A percentile compares a stretch with the other conserved stretches of the same genome.
phyloP scores from a whole-genome alignment of 371 early-diverging fungal species.

The Synchytrium microbalum region DNA sequence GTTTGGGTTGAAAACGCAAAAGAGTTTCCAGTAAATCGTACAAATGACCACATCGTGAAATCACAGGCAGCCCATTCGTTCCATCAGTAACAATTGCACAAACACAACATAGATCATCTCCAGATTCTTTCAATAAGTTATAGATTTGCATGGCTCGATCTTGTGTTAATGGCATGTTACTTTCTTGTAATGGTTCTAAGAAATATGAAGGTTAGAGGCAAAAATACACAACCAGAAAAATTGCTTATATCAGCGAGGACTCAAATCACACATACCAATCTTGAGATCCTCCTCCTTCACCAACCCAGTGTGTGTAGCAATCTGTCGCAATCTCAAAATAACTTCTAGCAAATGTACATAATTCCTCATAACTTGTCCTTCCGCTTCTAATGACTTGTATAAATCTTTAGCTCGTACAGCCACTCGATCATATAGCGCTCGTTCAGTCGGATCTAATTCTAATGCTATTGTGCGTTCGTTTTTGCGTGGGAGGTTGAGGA shows the following conservation, averaged over 20 bases:
- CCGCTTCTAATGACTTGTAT: conserved; percentile 31
- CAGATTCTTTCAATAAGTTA: conserved; percentile 28
- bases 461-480: conserved; percentile 32
- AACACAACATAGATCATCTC: conserved; percentile 27
- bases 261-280: neutral
- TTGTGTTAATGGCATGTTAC: conserved; percentile 16
- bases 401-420: conserved; percentile 29
- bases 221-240: neutral
- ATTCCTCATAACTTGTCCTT: conserved; percentile 45
- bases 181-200: conserved; percentile 13
- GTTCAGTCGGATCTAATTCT: conserved; percentile 43
- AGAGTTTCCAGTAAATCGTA: conserved; percentile 13
- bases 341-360: conserved; percentile 52
- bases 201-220: no score
- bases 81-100: conserved; percentile 7
- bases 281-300: conserved; percentile 18
- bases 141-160: conserved; percentile 26
- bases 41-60: conserved; percentile 30
- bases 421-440: conserved; percentile 42
- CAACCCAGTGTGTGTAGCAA: conserved; percentile 37
- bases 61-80: conserved; percentile 3
- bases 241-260: neutral
- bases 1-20: neutral
- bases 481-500: conserved; percentile 48
- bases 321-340: conserved; percentile 51